Evolutionary conservation across 768 basidiomycete genomes (phyloP).

Genomic region (Russula abietina): DNA sequence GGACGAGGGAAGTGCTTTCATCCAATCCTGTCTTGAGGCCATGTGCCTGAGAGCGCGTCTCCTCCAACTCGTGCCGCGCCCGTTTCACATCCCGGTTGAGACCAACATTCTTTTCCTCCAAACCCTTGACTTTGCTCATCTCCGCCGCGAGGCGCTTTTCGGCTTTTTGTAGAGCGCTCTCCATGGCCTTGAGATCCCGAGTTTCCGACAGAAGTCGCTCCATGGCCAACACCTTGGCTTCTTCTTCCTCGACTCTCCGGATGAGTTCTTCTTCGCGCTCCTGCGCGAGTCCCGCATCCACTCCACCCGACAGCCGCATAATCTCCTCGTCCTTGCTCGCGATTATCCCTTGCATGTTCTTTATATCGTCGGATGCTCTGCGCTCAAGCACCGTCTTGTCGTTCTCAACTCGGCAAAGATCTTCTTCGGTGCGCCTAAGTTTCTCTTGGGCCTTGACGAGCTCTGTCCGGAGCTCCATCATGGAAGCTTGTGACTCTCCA

Average conservation of each 20-base stretch:
- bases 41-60: conserved; percentile 32
- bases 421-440: conserved; percentile 41
- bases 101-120: conserved; percentile 41
- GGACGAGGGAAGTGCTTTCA: conserved; percentile 28
- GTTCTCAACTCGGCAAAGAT: conserved; percentile 50
- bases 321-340: conserved; percentile 60
- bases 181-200: conserved; percentile 35
- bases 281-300: conserved; percentile 34
- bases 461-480: conserved; percentile 42
- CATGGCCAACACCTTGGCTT: conserved; percentile 54
- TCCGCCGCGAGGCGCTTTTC: conserved; percentile 36
- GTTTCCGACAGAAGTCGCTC: conserved; percentile 43
- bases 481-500: conserved; percentile 38
- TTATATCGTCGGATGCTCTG: conserved; percentile 39
- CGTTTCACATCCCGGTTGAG: conserved; percentile 53
- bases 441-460: conserved; percentile 43
- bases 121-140: conserved; percentile 34
- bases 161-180: conserved; percentile 29
- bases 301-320: conserved; percentile 35
- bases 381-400: conserved; percentile 52
- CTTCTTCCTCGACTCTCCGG: conserved; percentile 67
- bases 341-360: conserved; percentile 39
- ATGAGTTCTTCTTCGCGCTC: conserved; percentile 56
- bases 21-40: conserved; percentile 20
- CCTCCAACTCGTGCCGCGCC: conserved; percentile 40